These are phyloP conservation scores for Cryphonectria radicalis DNA, from an alignment of 2,329 filamentous ascomycete species.

Conservation along the genomic window DNA sequence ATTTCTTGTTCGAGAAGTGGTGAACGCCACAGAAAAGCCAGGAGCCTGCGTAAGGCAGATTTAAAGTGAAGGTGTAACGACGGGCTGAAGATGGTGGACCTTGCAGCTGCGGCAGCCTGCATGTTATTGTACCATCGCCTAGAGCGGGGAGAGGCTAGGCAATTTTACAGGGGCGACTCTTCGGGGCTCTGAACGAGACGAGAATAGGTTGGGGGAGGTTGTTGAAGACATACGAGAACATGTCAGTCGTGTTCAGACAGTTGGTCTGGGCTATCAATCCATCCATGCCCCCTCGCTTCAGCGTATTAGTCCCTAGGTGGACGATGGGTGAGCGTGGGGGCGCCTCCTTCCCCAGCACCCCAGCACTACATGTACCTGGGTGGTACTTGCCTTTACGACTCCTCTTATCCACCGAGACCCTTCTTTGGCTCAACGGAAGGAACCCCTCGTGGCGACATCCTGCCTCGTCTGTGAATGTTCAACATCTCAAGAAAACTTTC, in stretches of 20 bases:
- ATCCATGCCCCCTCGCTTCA: background rate
- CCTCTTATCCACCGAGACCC: background rate
- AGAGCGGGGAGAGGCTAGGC: background rate
- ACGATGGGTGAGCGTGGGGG: background rate
- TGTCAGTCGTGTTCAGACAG: background rate
- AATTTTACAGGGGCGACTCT: background rate
- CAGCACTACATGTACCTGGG: background rate
- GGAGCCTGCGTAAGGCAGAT: background rate
- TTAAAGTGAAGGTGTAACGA: background rate
- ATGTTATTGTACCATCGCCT: background rate
- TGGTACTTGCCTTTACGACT: background rate
- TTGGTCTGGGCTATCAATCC: background rate
- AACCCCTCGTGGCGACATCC: background rate
- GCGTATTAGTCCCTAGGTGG: background rate
- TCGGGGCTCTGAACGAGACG: background rate
- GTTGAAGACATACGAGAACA: background rate
- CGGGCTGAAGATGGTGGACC: background rate
- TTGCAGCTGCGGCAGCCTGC: conserved; percentile 1
- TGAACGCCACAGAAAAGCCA: background rate
- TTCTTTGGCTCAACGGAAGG: background rate
- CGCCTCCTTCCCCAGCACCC: background rate
- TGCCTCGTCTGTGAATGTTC: background rate
- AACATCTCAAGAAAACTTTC: background rate
- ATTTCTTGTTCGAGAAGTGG: background rate
- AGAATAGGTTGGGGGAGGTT: background rate